Conservation (phyloP, 2,329 filamentous ascomycete species). For the Dryadomyces sulphureus region DNA sequence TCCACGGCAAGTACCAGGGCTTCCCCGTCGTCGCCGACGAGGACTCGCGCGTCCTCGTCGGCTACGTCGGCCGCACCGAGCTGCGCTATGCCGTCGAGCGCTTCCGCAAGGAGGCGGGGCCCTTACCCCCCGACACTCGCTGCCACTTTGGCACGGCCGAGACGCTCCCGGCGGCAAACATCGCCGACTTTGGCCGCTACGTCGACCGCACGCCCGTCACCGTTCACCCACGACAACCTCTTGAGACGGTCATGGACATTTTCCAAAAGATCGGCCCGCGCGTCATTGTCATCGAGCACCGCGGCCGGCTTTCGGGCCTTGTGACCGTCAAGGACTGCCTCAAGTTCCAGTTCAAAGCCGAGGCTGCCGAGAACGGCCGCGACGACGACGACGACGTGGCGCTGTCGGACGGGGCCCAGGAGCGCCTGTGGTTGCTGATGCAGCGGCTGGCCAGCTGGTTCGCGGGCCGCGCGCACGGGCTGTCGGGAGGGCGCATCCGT, state of each 20-base stretch:
- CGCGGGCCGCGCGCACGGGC: slow-evolving; percentile 34
- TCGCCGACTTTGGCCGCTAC: slow-evolving; percentile 69
- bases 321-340: slow-evolving; percentile 96
- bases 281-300: slow-evolving; percentile 84
- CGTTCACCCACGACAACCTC: slow-evolving; percentile 75
- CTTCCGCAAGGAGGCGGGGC: slow-evolving; percentile 48
- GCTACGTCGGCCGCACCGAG: slow-evolving; percentile 88
- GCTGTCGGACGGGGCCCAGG: slow-evolving; percentile 46
- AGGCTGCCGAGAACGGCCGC: slow-evolving; percentile 58
- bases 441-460: slow-evolving; percentile 41
- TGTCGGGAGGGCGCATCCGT: slow-evolving; percentile 42
- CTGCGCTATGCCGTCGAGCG: slow-evolving; percentile 80
- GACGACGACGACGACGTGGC: slow-evolving; percentile 30
- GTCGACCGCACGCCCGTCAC: slow-evolving; percentile 81
- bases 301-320: slow-evolving; percentile 66
- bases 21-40: slow-evolving; percentile 79
- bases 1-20: slow-evolving; percentile 72
- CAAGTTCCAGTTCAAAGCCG: slow-evolving; percentile 93
- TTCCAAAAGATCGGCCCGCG: slow-evolving; percentile 93
- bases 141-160: not conserved
- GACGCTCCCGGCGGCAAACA: not conserved
- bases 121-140: slow-evolving; percentile 34
- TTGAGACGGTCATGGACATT: slow-evolving; percentile 96
- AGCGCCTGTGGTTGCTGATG: slow-evolving; percentile 48
- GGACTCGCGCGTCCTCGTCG: slow-evolving; percentile 57